Conservation (phyloP, 2,329 filamentous ascomycete species). For the Fusarium brachygibbosum region DNA sequence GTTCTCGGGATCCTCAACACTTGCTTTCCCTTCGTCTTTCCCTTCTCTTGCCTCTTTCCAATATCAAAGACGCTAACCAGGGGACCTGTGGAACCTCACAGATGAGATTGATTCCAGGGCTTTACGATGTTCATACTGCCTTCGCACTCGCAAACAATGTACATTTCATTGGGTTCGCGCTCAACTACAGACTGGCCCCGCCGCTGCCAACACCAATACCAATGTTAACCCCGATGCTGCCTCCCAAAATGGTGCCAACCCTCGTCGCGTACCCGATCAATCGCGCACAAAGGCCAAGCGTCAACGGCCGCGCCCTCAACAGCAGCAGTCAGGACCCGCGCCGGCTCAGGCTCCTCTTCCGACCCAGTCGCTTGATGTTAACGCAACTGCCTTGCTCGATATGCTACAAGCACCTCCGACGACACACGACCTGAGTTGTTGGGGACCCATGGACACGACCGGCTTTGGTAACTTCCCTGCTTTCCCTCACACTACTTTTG, state of each 20-base stretch:
- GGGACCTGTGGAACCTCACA: slow-evolving; percentile 39
- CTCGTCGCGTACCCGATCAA: slow-evolving; percentile 47
- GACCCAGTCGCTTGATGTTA: slow-evolving; percentile 45
- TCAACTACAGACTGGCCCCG: slow-evolving; percentile 47
- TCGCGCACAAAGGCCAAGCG: slow-evolving; percentile 47
- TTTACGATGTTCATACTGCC: slow-evolving; percentile 49
- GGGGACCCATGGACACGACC: slow-evolving; percentile 48
- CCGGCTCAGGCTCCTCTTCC: slow-evolving; percentile 45
- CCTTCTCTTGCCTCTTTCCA: slow-evolving; percentile 36
- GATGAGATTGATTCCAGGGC: slow-evolving; percentile 49
- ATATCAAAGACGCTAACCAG: slow-evolving; percentile 43
- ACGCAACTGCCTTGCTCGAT: slow-evolving; percentile 47
- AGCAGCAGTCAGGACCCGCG: slow-evolving; percentile 41
- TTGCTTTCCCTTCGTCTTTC: slow-evolving; percentile 9
- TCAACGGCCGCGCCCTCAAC: slow-evolving; percentile 46
- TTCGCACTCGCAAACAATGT: slow-evolving; percentile 49
- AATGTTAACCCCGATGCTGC: slow-evolving; percentile 31
- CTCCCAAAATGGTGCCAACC: slow-evolving; percentile 35
- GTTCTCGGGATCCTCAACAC: background rate
- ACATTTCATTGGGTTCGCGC: slow-evolving; percentile 50
- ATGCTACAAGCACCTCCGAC: slow-evolving; percentile 49
- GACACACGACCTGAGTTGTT: slow-evolving; percentile 46
- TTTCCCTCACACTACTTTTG: slow-evolving; percentile 46
- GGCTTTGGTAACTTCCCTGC: slow-evolving; percentile 44
- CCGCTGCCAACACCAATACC: slow-evolving; percentile 25